These are phyloP conservation scores for Gossypium longicalyx DNA, from an alignment of 345 rosid genomes.

Conservation along the genomic window DNA sequence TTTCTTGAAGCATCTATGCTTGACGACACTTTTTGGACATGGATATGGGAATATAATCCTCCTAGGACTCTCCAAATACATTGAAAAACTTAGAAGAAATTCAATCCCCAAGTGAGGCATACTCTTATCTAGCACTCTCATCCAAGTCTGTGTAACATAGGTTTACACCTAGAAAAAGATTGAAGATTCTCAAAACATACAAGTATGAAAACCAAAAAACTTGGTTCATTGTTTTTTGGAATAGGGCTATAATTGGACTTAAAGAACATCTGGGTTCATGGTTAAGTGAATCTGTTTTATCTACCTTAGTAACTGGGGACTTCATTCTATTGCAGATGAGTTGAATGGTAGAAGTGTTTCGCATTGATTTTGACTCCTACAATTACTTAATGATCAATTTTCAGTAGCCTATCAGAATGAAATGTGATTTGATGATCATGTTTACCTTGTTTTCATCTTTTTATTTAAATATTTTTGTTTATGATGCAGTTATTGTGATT, in stretches of 20 bases:
- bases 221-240: neutral
- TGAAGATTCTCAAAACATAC: neutral
- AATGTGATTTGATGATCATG: slow-evolving; percentile 4
- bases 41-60: neutral
- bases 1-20: neutral
- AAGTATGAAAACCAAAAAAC: neutral
- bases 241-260: neutral
- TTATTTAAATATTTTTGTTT: slow-evolving; percentile 5
- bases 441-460: neutral
- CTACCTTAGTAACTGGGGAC: neutral
- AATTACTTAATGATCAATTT: slow-evolving; percentile 2
- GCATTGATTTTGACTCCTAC: neutral
- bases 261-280: neutral
- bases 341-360: neutral
- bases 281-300: neutral
- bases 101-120: neutral
- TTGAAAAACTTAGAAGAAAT: neutral
- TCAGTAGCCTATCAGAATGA: neutral
- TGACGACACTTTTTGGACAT: neutral
- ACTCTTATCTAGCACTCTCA: neutral
- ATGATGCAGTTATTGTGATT: slow-evolving; percentile 63
- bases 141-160: neutral
- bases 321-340: neutral
- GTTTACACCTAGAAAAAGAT: neutral
- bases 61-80: neutral